A percentile compares a stretch with the other conserved stretches of the same genome.
phyloP scores from a whole-genome alignment of 768 basidiomycete genomes.

The Lentinula sp. region DNA sequence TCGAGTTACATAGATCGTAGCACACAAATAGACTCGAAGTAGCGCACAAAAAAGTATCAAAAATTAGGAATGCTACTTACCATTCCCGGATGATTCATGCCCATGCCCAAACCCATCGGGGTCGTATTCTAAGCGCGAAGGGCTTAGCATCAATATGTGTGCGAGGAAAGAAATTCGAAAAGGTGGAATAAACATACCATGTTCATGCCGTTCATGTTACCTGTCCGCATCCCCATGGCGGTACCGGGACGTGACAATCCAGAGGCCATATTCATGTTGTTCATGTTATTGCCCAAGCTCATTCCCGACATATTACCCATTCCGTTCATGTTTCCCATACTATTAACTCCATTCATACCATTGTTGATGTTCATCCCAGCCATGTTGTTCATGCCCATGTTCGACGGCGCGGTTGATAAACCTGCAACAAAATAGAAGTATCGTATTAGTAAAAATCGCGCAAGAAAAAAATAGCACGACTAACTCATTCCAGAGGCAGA shows the following conservation, averaged over 20 bases:
- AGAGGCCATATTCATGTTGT: not conserved
- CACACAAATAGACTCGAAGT: no score
- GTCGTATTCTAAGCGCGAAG: not conserved
- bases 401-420: not conserved
- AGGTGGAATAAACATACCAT: not conserved
- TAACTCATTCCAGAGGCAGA: not conserved
- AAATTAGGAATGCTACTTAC: not conserved
- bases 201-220: constrained; percentile 5
- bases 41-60: not conserved
- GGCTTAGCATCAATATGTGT: not conserved
- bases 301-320: not conserved
- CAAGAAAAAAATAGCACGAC: not conserved
- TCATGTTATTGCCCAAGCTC: not conserved
- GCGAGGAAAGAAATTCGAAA: not conserved
- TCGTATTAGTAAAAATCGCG: not conserved
- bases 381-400: constrained; percentile 2
- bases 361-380: not conserved
- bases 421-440: not conserved
- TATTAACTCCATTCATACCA: not conserved
- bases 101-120: constrained; percentile 8
- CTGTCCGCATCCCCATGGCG: constrained; percentile 6
- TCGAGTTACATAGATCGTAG: not conserved
- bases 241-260: constrained; percentile 7
- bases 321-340: not conserved
- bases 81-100: constrained; percentile 1